A percentile compares a stretch with the other conserved stretches of the same genome.
Conservation (phyloP, 116 monocot genomes). For the Cymodocea nodosa region DNA sequence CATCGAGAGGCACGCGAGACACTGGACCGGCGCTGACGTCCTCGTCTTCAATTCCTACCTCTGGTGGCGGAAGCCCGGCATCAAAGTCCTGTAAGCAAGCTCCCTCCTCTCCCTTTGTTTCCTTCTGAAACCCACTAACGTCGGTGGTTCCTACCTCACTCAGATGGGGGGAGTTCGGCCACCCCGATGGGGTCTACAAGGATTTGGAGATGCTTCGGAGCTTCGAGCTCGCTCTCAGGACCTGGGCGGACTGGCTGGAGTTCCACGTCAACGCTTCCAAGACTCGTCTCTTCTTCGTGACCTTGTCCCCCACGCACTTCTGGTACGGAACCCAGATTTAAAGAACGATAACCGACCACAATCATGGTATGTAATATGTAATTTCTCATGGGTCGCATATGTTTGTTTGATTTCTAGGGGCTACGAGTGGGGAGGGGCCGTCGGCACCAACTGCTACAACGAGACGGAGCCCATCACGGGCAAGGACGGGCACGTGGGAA, state of each 20-base stretch:
- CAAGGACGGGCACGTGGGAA: constrained; percentile 27
- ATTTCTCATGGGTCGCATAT: too few relatives aligned
- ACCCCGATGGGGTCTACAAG: not conserved
- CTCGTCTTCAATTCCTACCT: constrained; percentile 80
- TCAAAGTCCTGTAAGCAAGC: constrained; percentile 74
- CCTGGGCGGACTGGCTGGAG: constrained; percentile 63
- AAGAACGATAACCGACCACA: too few relatives aligned
- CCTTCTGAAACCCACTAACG: too few relatives aligned
- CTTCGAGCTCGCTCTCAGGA: constrained; percentile 60
- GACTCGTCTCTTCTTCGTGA: constrained; percentile 46
- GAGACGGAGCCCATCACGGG: constrained; percentile 48
- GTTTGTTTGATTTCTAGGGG: constrained; percentile 21
- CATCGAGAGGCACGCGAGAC: constrained; percentile 62
- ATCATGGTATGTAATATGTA: too few relatives aligned
- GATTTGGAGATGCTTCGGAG: constrained; percentile 39
- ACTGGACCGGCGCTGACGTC: constrained; percentile 63
- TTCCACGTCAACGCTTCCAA: constrained; percentile 21
- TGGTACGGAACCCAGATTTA: constrained; percentile 13
- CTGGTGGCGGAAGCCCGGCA: constrained; percentile 53
- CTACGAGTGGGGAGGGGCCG: constrained; percentile 41
- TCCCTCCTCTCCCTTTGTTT: too few relatives aligned
- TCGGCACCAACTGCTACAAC: constrained; percentile 53
- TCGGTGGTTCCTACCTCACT: not conserved
- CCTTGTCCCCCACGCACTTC: constrained; percentile 77
- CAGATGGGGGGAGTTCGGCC: constrained; percentile 82